These are phyloP conservation scores for Ustilago shanxiensis DNA, from an alignment of 1,284 basidiomycete genomes.

Conservation along the genomic window DNA sequence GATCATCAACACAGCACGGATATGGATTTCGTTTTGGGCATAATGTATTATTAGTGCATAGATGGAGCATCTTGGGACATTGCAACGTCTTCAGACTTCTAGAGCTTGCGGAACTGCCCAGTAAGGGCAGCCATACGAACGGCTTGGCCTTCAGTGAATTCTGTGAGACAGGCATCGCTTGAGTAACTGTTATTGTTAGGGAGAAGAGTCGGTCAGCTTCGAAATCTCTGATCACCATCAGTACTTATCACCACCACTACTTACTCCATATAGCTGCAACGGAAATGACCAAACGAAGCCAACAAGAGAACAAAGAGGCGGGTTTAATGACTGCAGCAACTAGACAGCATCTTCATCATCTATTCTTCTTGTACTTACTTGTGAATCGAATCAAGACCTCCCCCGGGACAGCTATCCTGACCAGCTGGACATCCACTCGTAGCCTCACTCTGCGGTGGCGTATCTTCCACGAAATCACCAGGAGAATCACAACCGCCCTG, in stretches of 20 bases:
- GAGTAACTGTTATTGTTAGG: slow-evolving; percentile 33
- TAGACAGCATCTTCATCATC: background rate
- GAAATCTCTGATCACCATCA: too few relatives aligned
- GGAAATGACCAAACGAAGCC: background rate
- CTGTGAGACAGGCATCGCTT: slow-evolving; percentile 48
- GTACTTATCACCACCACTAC: too few relatives aligned
- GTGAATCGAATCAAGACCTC: slow-evolving; percentile 50
- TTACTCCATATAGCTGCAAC: slow-evolving; percentile 53
- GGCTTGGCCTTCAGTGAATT: slow-evolving; percentile 53
- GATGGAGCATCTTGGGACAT: background rate
- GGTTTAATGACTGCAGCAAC: background rate
- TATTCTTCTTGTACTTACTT: slow-evolving; percentile 31
- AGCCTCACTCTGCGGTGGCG: slow-evolving; percentile 69
- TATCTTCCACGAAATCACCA: slow-evolving; percentile 75
- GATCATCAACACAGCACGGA: background rate
- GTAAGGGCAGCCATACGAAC: slow-evolving; percentile 50
- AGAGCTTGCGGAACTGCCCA: slow-evolving; percentile 31
- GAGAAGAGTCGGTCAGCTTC: background rate
- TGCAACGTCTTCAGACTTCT: background rate
- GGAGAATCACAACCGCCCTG: slow-evolving; percentile 74
- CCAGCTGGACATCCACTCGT: slow-evolving; percentile 47
- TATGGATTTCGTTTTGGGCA: background rate
- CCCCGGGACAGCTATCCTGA: slow-evolving; percentile 46
- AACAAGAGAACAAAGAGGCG: background rate
- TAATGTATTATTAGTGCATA: slow-evolving; percentile 5